Evolutionary conservation across 306 rosid species (phyloP).

Genomic region (Sechiopsis laciniata): DNA sequence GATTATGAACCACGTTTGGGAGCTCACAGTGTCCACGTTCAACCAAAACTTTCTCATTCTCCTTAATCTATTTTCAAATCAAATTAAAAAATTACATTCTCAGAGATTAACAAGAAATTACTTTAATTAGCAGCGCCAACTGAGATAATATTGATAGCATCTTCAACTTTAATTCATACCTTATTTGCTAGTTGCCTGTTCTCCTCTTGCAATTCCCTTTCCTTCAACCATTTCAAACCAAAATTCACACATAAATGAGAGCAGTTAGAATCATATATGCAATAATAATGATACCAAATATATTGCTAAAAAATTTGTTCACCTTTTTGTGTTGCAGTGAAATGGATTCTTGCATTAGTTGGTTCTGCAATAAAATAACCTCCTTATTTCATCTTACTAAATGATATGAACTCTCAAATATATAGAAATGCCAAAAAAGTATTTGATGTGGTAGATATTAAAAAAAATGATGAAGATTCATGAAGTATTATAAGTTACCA

Average conservation of each 20-base stretch:
- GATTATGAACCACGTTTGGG: slow-evolving; percentile 33
- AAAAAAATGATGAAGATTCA: neutral
- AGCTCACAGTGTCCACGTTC: slow-evolving; percentile 28
- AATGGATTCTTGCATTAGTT: slow-evolving; percentile 63
- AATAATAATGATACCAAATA: neutral
- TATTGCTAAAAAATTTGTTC: neutral
- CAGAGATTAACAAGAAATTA: neutral
- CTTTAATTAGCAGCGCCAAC: neutral
- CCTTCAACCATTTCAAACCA: slow-evolving; percentile 30
- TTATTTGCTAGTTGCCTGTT: slow-evolving; percentile 50
- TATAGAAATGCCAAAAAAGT: neutral
- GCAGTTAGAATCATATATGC: neutral
- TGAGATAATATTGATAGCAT: neutral
- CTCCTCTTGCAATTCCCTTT: slow-evolving; percentile 55
- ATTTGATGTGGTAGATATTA: neutral
- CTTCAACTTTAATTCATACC: slow-evolving; percentile 28
- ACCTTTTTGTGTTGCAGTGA: slow-evolving; percentile 72
- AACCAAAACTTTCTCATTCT: slow-evolving; percentile 33
- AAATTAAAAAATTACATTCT: neutral
- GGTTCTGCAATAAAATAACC: slow-evolving; percentile 51
- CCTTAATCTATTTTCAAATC: slow-evolving; percentile 43
- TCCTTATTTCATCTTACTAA: neutral
- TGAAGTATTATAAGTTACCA: too few relatives aligned
- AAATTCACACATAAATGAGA: neutral
- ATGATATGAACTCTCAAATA: neutral